Evolutionary conservation across 306 rosid species (phyloP), one percentile per base, ranked within the genome.

Genomic region (Vigna hirtella): DNA sequence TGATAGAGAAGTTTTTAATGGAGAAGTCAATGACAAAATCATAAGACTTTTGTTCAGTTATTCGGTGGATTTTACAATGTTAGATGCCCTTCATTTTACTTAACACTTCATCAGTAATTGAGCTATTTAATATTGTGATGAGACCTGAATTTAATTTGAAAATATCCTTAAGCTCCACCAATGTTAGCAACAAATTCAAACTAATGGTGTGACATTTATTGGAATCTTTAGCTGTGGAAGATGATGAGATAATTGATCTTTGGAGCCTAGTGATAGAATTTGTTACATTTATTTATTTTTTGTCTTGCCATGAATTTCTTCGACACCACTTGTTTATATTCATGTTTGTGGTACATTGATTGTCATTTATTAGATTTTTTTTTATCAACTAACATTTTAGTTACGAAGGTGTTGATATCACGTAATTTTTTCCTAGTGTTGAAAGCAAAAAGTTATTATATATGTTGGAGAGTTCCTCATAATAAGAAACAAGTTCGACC

Each of bases 1-100:
- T 38, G 72, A 43, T 20, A 42, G 71, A 66, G 18, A 30, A 66
- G 71, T 9, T 66, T 66, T 42, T 66, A 18, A 42, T 66, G 53
- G 8, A 11, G 26, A 24, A 1, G 16, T 66, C 10, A 12, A 9
- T 17, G 50, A 65, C 51, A 38, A 40, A 65, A 64, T 26, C 70
- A 18, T 4, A 7, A 1, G 45, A 32, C 45, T 32, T 1, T 4
- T 34, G 70, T 38, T 9, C 16, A 63, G 7, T 15, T 36, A 15
- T 32, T 6, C 9, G 70, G 70, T 17, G 70, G 50, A 16, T 4
- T 40, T 40, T 32, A 40, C 71, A 17, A 66, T 40, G 22, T 66
- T 18, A 40, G 24, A 66, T 40, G 71, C n/a, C 71, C 32, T 9
- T 4, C 6, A 18, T 66, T 40, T 5, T 66, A 42, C 50, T 36